These are phyloP conservation scores for Phytophthora chlamydospora DNA, from an alignment of 352 stramenopile genomes.

Conservation along the genomic window DNA sequence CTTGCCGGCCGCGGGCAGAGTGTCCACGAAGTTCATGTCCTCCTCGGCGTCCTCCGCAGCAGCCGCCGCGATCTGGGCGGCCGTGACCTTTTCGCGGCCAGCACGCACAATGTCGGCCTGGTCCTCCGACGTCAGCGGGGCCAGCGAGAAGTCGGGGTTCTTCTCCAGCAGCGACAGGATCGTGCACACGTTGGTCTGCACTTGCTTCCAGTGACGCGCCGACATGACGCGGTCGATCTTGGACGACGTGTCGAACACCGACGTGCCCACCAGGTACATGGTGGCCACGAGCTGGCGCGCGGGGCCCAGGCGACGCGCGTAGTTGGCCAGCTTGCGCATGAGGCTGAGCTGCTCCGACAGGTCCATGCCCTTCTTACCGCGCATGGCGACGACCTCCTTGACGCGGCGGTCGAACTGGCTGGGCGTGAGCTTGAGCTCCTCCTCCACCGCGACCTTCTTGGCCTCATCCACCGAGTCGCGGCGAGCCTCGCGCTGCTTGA, in stretches of 20 bases:
- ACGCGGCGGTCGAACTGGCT: conserved; percentile 85
- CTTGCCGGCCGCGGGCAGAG: conserved; percentile 65
- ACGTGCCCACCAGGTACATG: conserved; percentile 85
- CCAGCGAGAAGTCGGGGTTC: conserved; percentile 81
- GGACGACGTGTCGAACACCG: conserved; percentile 82
- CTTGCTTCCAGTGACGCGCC: conserved; percentile 74
- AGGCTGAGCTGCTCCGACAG: conserved; percentile 69
- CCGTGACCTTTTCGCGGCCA: conserved; percentile 72
- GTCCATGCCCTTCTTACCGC: conserved; percentile 86
- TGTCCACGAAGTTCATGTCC: conserved; percentile 84
- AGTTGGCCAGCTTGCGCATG: conserved; percentile 83
- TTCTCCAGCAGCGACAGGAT: conserved; percentile 84
- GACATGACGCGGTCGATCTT: conserved; percentile 91
- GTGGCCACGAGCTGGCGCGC: conserved; percentile 76
- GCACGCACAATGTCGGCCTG: conserved; percentile 85
- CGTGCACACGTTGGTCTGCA: conserved; percentile 62
- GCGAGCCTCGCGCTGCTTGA: conserved; percentile 58
- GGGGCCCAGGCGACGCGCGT: conserved; percentile 74
- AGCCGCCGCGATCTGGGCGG: conserved; percentile 52
- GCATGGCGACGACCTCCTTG: conserved; percentile 85
- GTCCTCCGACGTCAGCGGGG: conserved; percentile 79
- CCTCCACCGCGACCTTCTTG: conserved; percentile 68
- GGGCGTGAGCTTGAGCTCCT: conserved; percentile 82
- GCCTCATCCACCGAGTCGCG: conserved; percentile 49
- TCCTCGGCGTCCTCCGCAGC: conserved; percentile 83